These are phyloP conservation scores for Cephaloascus fragrans DNA, from an alignment of 805 yeast genomes.

Conservation along the genomic window DNA sequence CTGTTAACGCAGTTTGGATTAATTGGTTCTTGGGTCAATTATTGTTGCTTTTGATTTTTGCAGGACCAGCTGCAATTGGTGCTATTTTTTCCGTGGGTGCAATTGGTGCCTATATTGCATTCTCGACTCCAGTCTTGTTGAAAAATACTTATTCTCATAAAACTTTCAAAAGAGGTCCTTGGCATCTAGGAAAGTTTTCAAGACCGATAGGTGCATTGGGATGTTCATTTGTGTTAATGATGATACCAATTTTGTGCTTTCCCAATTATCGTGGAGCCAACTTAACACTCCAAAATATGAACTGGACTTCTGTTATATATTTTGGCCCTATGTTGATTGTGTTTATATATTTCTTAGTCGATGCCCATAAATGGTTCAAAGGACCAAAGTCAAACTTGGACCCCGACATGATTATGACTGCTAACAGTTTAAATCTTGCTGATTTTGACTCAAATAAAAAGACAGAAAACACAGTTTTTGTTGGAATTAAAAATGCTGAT, in stretches of 20 bases:
- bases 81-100: slow-evolving; percentile 72
- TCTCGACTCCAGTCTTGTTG: slow-evolving; percentile 50
- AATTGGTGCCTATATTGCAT: slow-evolving; percentile 57
- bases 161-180: slow-evolving; percentile 54
- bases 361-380: slow-evolving; percentile 48
- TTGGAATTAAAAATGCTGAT: no score
- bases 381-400: slow-evolving; percentile 53
- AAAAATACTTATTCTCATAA: slow-evolving; percentile 45
- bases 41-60: slow-evolving; percentile 46
- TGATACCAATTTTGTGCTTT: slow-evolving; percentile 55
- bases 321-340: slow-evolving; percentile 49
- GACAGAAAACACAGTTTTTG: no score
- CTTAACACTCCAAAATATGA: slow-evolving; percentile 32
- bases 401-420: slow-evolving; percentile 18
- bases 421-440: no score
- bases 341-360: slow-evolving; percentile 37
- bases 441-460: no score
- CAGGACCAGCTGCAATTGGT: slow-evolving; percentile 55
- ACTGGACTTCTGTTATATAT: slow-evolving; percentile 56
- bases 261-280: slow-evolving; percentile 26
- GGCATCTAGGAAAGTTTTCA: slow-evolving; percentile 49
- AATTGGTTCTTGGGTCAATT: slow-evolving; percentile 47
- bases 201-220: slow-evolving; percentile 39
- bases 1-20: slow-evolving; percentile 55
- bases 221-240: slow-evolving; percentile 37